Conservation (phyloP, 176 grass and related monocot genomes). For the Alloteropsis semialata region DNA sequence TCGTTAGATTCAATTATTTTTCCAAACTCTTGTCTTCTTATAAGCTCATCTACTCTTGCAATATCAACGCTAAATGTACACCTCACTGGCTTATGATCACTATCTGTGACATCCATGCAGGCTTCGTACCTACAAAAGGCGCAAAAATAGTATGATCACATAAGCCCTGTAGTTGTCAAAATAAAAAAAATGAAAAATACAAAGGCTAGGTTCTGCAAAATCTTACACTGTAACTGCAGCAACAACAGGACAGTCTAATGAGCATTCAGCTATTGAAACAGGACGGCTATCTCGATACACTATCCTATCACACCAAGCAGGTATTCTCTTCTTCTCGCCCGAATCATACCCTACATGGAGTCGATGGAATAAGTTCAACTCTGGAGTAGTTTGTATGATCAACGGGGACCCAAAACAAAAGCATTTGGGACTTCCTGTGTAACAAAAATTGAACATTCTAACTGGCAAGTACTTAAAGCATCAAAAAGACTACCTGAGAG, state of each 20-base stretch:
- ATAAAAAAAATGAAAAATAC: background rate
- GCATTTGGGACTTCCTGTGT: background rate
- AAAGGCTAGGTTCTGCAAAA: conserved; percentile 7
- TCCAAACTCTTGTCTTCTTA: conserved; percentile 72
- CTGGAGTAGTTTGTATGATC: conserved; percentile 14
- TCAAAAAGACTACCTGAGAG: conserved; percentile 63
- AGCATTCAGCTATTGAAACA: conserved; percentile 61
- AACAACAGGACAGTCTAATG: conserved; percentile 85
- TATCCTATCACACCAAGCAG: conserved; percentile 98
- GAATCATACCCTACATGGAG: conserved; percentile 83
- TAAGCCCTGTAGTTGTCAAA: background rate
- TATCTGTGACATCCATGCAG: conserved; percentile 91
- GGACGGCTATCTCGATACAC: conserved; percentile 88
- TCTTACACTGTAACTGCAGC: conserved; percentile 77
- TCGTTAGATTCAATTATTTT: conserved; percentile 64
- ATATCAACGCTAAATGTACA: conserved; percentile 89
- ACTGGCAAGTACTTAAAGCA: background rate
- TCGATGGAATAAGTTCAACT: conserved; percentile 19
- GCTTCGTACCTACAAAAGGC: conserved; percentile 71
- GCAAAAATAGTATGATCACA: background rate
- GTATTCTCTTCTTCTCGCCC: conserved; percentile 95
- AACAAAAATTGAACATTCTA: conserved; percentile 4
- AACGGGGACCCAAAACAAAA: background rate
- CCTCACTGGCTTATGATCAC: conserved; percentile 97
- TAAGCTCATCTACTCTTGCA: conserved; percentile 68